phyloP scores from a whole-genome alignment of 2,329 filamentous ascomycete species.

The Aspergillus pseudonomiae region DNA sequence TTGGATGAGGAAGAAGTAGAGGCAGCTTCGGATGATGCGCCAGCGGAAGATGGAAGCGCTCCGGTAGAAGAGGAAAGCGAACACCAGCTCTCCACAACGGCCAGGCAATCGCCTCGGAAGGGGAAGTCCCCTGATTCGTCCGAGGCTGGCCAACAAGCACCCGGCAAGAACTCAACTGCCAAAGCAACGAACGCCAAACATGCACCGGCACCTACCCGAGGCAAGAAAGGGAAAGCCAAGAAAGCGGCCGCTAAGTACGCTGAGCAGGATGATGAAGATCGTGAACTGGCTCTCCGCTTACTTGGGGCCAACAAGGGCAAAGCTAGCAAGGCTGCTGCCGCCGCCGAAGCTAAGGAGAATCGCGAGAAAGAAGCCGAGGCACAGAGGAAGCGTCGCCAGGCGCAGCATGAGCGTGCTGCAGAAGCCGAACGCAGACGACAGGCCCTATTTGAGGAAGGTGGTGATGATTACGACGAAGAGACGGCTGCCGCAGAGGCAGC shows the following conservation, averaged over 20 bases:
- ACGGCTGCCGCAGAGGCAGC: conserved; percentile 48
- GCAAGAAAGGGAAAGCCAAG: conserved; percentile 81
- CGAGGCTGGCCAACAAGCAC: conserved; percentile 8
- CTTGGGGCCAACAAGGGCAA: conserved; percentile 67
- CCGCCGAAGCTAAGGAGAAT: conserved; percentile 62
- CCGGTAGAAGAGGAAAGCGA: conserved; percentile 22
- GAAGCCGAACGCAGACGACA: conserved; percentile 65
- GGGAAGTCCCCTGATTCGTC: conserved; percentile 30
- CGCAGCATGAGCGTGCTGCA: conserved; percentile 78
- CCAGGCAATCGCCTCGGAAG: conserved; percentile 44
- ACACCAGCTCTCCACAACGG: conserved; percentile 44
- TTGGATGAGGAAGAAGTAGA: conserved; percentile 32
- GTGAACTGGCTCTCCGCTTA: conserved; percentile 78
- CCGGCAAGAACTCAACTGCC: conserved; percentile 18
- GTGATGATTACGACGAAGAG: conserved; percentile 63
- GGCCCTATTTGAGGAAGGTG: conserved; percentile 70
- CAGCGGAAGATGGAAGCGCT: conserved; percentile 5
- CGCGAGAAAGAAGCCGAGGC: conserved; percentile 73
- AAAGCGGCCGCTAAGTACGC: conserved; percentile 89
- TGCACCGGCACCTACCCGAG: conserved; percentile 54
- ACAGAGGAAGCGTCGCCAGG: conserved; percentile 72
- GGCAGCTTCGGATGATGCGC: conserved; percentile 9
- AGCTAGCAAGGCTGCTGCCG: conserved; percentile 66
- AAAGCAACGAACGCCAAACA: conserved; percentile 25
- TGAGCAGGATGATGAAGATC: conserved; percentile 92